These are phyloP conservation scores for Pseudozyma pruni DNA, from an alignment of 1,284 basidiomycete genomes.

Conservation along the genomic window DNA sequence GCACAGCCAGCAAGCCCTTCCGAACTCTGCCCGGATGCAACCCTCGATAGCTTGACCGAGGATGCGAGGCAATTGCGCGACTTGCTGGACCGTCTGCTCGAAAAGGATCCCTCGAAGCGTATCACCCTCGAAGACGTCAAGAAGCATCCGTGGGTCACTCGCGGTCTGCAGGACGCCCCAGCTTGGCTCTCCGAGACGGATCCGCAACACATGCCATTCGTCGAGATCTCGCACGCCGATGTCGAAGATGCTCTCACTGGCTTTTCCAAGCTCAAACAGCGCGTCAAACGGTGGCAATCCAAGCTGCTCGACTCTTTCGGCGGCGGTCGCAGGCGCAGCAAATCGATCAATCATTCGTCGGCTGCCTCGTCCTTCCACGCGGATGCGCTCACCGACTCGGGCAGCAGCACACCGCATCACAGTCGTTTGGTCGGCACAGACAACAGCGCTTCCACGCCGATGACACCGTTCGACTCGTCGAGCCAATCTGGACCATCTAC, in stretches of 20 bases:
- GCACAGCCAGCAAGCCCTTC: conserved; percentile 32
- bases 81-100: conserved; percentile 79
- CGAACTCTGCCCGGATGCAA: conserved; percentile 36
- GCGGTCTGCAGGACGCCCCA: conserved; percentile 74
- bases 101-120: conserved; percentile 82
- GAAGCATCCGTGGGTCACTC: conserved; percentile 79
- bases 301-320: conserved; percentile 52
- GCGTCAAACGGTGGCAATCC: conserved; percentile 56
- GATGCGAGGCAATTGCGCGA: conserved; percentile 72
- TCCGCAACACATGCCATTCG: conserved; percentile 73
- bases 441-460: conserved; percentile 16
- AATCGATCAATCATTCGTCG: conserved; percentile 30
- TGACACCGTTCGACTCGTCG: conserved; percentile 30
- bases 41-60: conserved; percentile 26
- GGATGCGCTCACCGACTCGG: conserved; percentile 24
- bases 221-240: conserved; percentile 82
- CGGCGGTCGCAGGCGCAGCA: conserved; percentile 37
- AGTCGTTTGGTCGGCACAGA: conserved; percentile 6
- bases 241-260: conserved; percentile 75
- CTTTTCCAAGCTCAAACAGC: conserved; percentile 60
- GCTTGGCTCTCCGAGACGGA: conserved; percentile 84
- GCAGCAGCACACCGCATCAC: conserved; percentile 20
- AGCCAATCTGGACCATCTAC: conserved; percentile 28
- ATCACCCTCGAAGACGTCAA: conserved; percentile 87
- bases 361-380: conserved; percentile 27